Evolutionary conservation across 495 filamentous ascomycete species (phyloP), one percentile per base, ranked within the genome.

Genomic region (Staphylotrichum longicolle): DNA sequence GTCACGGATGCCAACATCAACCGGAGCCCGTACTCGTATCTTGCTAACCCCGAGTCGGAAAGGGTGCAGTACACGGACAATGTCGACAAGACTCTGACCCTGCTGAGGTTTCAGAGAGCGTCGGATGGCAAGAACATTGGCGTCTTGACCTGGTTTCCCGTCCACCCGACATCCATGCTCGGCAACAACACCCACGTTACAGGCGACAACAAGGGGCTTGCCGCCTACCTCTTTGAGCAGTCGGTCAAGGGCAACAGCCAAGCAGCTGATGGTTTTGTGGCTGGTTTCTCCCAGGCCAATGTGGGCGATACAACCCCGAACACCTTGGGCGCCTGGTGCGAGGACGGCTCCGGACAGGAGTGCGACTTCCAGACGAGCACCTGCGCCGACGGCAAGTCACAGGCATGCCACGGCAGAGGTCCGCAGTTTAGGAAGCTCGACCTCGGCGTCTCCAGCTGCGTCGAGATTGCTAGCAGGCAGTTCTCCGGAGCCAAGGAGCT

Each of bases 151-250:
- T 98, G 93, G 90, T 96, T 91, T 69, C 85, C 93, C 37, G 91
- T 96, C 7, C 93, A 98, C 70, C 91, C 91, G 40, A 98, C 94
- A 0, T 93, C 90, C 10, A 83, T 96, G 77, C 88, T 91, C 27
- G 88, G 88, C 57, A 97, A 98, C 72, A 97, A 96, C 73, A 96
- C 91, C 2, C 82, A 96, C 32, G 86, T 95, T 34, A 86, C 88
- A n/a, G 94, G 90, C 14, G 94, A 98, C 72, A 98, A 98, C 79
- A 98, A 98, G 75, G 93, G 93, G 4, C 87, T 96, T 3, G 90
- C 91, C 10, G 89, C 91, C 3, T 85, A 87, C 65, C 79, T 93
- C 30, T 88, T 97, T 59, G 94, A 98, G 72, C 79, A 90, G 65
- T 86, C 84, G 39, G 83, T 90, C 51, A 69, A 75, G 37, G 77